These are phyloP conservation scores for Pythium utonaiense DNA, from an alignment of 352 stramenopile species.

Conservation along the genomic window DNA sequence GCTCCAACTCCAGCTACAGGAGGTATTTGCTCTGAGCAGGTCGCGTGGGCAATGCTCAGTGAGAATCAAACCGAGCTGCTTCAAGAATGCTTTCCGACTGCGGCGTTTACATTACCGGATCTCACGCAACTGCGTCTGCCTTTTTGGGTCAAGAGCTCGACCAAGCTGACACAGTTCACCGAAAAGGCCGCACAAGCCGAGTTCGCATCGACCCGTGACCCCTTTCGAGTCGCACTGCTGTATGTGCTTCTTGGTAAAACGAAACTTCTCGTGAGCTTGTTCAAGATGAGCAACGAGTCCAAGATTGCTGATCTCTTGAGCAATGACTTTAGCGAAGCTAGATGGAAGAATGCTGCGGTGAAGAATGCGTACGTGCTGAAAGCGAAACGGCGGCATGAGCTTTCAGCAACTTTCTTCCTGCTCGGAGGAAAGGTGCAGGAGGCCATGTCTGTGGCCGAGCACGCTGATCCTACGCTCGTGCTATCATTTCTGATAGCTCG, in stretches of 20 bases:
- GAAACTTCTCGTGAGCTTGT: slow-evolving; percentile 75
- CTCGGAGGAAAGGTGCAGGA: slow-evolving; percentile 76
- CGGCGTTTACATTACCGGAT: slow-evolving; percentile 60
- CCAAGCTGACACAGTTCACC: slow-evolving; percentile 48
- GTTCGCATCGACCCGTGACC: slow-evolving; percentile 69
- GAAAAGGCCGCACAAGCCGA: slow-evolving; percentile 78
- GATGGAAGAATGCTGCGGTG: slow-evolving; percentile 85
- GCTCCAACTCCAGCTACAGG: not conserved
- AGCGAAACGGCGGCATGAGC: slow-evolving; percentile 74
- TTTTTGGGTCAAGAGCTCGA: slow-evolving; percentile 71
- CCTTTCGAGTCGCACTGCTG: slow-evolving; percentile 81
- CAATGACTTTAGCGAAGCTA: slow-evolving; percentile 79
- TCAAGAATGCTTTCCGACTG: slow-evolving; percentile 60
- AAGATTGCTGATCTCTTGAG: slow-evolving; percentile 74
- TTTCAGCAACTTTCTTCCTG: slow-evolving; percentile 83
- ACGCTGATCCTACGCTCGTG: slow-evolving; percentile 69
- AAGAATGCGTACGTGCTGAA: slow-evolving; percentile 90
- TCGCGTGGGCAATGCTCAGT: slow-evolving; percentile 66
- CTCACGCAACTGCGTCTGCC: slow-evolving; percentile 61
- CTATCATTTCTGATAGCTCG: slow-evolving; percentile 78
- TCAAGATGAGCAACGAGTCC: slow-evolving; percentile 78
- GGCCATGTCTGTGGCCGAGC: slow-evolving; percentile 67
- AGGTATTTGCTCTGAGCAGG: slow-evolving; percentile 76
- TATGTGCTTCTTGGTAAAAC: slow-evolving; percentile 86
- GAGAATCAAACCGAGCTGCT: slow-evolving; percentile 63